Base-by-base conservation (phyloP, 2,329 filamentous ascomycete species). In the Ophiostoma perfectum region DNA sequence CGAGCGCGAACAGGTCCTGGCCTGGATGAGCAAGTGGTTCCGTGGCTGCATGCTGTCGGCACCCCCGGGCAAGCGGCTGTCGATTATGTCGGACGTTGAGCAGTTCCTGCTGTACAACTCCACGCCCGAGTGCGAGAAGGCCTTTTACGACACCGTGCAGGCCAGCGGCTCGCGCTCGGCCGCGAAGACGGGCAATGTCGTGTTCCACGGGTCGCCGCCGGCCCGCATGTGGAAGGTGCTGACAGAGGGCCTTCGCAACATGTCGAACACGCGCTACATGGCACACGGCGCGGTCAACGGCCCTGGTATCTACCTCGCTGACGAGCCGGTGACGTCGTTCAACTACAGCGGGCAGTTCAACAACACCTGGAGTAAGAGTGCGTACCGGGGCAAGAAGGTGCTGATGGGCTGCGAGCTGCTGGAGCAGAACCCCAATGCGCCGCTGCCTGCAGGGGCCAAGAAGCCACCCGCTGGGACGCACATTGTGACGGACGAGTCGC, bases 31-130 rank as follows among this genome's bases (percentile, higher is more conserved):
- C 69, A 52, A 67, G 16, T 65, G 60, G 42, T 74, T 75, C 70
- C 67, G 70, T 11, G 73, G 72, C 7, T 74, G 72, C 66, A 68
- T 75, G 66, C 44, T 74, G 39, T 68, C 72, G 39, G 72, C 73
- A 12, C 72, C 73, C 11, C 55, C 64, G 41, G 69, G 70, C 27
- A 69, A 70, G 44, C 70, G 70, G 4, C 65, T 75, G 41, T 69
- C 72, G 0, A 63, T 69, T 42, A 72, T 75, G 72, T 70, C 71
- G 14, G 68, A 68, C 18, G 70, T 71, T 4, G 60, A 70, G 16
- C 73, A 75, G 71, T 74, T 75, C 41, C 12, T 75, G 49, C 47
- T 74, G 58, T 68, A 69, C 62, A 74, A 72, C 69, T 69, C 71
- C 9, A 55, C 65, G 38, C 71, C 70, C 5, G 71, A 71, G 63